phyloP scores from a whole-genome alignment of 768 basidiomycete species.

The Obba rivulosa region DNA sequence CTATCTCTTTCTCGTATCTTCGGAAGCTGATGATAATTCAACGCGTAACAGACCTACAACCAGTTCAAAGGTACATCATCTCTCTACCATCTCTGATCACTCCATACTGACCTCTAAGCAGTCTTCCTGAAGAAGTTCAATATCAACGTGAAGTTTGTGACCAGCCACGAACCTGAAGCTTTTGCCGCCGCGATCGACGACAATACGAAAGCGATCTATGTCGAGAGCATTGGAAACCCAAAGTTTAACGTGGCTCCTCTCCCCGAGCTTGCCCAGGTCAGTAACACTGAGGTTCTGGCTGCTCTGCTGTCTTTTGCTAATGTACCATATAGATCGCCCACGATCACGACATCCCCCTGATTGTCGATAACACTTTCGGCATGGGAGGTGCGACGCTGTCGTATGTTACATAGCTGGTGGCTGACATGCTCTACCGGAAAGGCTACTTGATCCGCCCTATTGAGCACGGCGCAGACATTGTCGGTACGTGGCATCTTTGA shows the following conservation, averaged over 20 bases:
- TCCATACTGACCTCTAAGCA: constrained; percentile 14
- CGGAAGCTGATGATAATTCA: neutral
- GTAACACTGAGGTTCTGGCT: neutral
- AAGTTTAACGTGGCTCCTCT: constrained; percentile 63
- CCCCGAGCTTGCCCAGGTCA: constrained; percentile 62
- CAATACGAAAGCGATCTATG: constrained; percentile 73
- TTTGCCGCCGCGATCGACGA: constrained; percentile 70
- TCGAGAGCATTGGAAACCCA: constrained; percentile 80
- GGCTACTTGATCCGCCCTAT: constrained; percentile 66
- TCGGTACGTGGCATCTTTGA: constrained; percentile 34
- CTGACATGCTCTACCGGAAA: too few relatives aligned
- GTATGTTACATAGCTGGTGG: too few relatives aligned
- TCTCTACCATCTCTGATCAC: neutral
- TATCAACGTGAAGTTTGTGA: constrained; percentile 63
- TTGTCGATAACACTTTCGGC: constrained; percentile 81
- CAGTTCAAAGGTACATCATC: constrained; percentile 57
- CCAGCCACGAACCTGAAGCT: constrained; percentile 47
- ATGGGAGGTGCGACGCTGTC: constrained; percentile 42
- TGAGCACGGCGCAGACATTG: constrained; percentile 74
- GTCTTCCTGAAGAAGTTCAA: constrained; percentile 68
- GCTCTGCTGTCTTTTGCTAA: neutral
- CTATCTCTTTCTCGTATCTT: neutral
- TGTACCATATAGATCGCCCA: constrained; percentile 53
- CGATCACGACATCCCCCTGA: constrained; percentile 63
- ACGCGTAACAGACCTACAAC: constrained; percentile 49